Evolutionary conservation across 2,329 filamentous ascomycete genomes (phyloP).

Genomic region (Microdochium bolleyi): DNA sequence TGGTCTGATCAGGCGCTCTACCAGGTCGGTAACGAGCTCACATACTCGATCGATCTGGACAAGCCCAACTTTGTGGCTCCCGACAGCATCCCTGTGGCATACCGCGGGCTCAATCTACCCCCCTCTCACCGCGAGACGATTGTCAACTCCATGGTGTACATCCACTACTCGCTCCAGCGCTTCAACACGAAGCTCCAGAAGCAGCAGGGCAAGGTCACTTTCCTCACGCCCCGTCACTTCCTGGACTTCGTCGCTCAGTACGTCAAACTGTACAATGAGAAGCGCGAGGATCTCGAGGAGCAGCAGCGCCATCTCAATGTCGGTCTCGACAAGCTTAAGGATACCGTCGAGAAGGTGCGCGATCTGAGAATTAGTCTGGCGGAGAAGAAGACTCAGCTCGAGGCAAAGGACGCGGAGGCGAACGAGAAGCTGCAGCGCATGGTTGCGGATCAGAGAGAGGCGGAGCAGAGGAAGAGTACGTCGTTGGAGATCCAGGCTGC

Average conservation of each 20-base stretch:
- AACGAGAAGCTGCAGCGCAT: slow-evolving; percentile 97
- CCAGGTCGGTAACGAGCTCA: slow-evolving; percentile 94
- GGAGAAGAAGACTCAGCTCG: slow-evolving; percentile 87
- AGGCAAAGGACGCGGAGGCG: slow-evolving; percentile 89
- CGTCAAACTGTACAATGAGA: slow-evolving; percentile 94
- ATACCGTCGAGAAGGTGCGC: slow-evolving; percentile 95
- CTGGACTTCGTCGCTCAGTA: slow-evolving; percentile 97
- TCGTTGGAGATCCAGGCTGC: slow-evolving; percentile 84
- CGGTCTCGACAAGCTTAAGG: slow-evolving; percentile 91
- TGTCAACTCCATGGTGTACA: slow-evolving; percentile 97
- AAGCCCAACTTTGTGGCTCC: slow-evolving; percentile 77
- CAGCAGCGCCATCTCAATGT: slow-evolving; percentile 98
- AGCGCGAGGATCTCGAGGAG: slow-evolving; percentile 96
- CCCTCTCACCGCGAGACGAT: slow-evolving; percentile 87
- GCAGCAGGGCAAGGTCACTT: slow-evolving; percentile 88
- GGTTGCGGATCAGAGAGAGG: slow-evolving; percentile 92
- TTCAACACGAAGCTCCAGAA: slow-evolving; percentile 85
- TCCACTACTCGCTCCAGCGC: slow-evolving; percentile 86
- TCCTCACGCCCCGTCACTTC: slow-evolving; percentile 93
- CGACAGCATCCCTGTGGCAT: slow-evolving; percentile 88
- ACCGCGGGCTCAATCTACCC: slow-evolving; percentile 75
- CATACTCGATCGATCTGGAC: slow-evolving; percentile 92
- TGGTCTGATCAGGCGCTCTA: slow-evolving; percentile 99
- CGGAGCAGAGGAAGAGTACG: slow-evolving; percentile 80
- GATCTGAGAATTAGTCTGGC: slow-evolving; percentile 86